Percentiles rank a stretch among this genome's conserved stretches.
These are phyloP conservation scores for Lipomyces lipofer DNA, from an alignment of 805 yeast species.

Conservation along the genomic window DNA sequence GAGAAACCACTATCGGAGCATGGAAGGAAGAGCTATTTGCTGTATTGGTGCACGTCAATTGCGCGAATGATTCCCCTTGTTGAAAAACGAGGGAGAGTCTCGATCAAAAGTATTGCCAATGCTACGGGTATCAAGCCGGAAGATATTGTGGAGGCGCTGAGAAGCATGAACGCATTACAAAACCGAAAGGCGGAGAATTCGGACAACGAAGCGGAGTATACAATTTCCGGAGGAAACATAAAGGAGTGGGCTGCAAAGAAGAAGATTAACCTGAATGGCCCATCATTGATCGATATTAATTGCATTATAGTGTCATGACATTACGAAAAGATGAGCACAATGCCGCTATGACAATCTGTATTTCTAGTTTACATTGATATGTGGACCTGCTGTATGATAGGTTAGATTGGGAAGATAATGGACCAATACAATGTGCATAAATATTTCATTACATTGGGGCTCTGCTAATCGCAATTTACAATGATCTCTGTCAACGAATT, in stretches of 20 bases:
- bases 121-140: conserved; percentile 41
- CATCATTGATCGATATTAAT: conserved; percentile 17
- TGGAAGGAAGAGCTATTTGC: conserved; percentile 70
- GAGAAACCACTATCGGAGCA: conserved; percentile 79
- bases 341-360: too few relatives aligned
- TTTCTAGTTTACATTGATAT: too few relatives aligned
- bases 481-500: too few relatives aligned
- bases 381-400: too few relatives aligned
- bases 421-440: too few relatives aligned
- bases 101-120: conserved; percentile 36
- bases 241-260: conserved; percentile 14
- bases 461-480: too few relatives aligned
- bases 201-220: not conserved
- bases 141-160: conserved; percentile 40
- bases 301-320: conserved; percentile 12
- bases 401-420: too few relatives aligned
- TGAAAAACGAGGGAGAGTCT: conserved; percentile 11
- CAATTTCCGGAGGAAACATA: conserved; percentile 9
- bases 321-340: too few relatives aligned
- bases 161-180: conserved; percentile 36
- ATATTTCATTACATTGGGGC: too few relatives aligned
- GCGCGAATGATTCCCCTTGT: conserved; percentile 35
- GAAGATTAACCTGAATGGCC: conserved; percentile 4
- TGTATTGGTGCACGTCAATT: conserved; percentile 69
- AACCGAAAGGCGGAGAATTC: not conserved